Conservation (phyloP, 2,329 filamentous ascomycete genomes). For the Acrodontium crateriforme region DNA sequence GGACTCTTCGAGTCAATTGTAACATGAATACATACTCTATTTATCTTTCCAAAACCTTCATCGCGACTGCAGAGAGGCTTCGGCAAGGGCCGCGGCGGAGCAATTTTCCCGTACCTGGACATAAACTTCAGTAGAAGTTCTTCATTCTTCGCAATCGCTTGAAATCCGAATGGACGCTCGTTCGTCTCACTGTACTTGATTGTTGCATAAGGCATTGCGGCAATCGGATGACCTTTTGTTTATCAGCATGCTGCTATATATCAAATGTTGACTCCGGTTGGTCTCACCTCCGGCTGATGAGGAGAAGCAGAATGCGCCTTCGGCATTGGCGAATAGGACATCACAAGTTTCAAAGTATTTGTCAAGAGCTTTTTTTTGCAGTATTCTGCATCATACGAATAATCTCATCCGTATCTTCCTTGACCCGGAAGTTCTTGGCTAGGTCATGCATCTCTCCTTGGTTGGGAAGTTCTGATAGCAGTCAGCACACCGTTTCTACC, state of each 20-base stretch:
- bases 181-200: conserved; percentile 5
- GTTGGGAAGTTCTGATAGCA: background rate
- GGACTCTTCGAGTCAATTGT: no score
- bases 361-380: conserved; percentile 1
- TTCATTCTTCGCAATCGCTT: conserved; percentile 1
- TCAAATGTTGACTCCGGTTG: background rate
- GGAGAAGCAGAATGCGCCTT: conserved; percentile 2
- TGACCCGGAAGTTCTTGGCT: background rate
- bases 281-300: conserved; percentile 2
- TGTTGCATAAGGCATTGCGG: conserved; percentile 1
- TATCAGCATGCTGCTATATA: background rate
- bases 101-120: background rate
- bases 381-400: background rate
- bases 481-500: background rate
- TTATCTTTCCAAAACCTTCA: no score
- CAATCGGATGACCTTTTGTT: conserved; percentile 5
- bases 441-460: conserved; percentile 4
- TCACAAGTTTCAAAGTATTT: conserved; percentile 1
- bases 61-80: no score
- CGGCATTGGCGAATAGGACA: conserved; percentile 2
- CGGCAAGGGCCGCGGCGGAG: conserved; percentile 1
- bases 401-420: background rate
- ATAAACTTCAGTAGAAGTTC: conserved; percentile 3
- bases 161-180: conserved; percentile 3
- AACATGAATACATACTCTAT: no score